Evolutionary conservation across 805 yeast genomes (phyloP).

Genomic region (Tetrapisispora fleetii): DNA sequence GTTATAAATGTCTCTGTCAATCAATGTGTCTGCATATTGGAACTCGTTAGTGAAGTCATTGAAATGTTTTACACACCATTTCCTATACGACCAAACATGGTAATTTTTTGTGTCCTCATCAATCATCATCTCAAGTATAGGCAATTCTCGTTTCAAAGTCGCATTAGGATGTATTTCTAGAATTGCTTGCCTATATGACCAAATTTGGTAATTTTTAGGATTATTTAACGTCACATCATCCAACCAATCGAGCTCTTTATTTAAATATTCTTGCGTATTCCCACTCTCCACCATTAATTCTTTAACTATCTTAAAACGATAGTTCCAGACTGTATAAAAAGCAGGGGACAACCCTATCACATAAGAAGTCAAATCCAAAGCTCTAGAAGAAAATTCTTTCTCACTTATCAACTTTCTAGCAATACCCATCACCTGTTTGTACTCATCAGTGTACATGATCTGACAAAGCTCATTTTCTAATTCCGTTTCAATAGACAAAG

Average conservation of each 20-base stretch:
- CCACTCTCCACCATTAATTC: conserved; percentile 21
- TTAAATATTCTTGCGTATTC: conserved; percentile 8
- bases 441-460: conserved; percentile 66
- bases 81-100: conserved; percentile 91
- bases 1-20: conserved; percentile 63
- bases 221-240: conserved; percentile 63
- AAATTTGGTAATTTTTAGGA: conserved; percentile 92
- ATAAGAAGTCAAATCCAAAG: conserved; percentile 52
- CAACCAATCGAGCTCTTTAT: conserved; percentile 67
- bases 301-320: conserved; percentile 44
- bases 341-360: conserved; percentile 71
- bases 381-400: conserved; percentile 61
- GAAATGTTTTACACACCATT: conserved; percentile 65
- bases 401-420: conserved; percentile 48
- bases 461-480: conserved; percentile 41
- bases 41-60: conserved; percentile 43
- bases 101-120: conserved; percentile 80
- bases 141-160: conserved; percentile 44
- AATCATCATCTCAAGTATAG: conserved; percentile 57
- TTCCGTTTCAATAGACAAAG: conserved; percentile 35
- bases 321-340: conserved; percentile 85
- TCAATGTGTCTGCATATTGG: conserved; percentile 36
- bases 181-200: conserved; percentile 80
- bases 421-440: conserved; percentile 48
- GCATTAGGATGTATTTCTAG: conserved; percentile 32